Evolutionary conservation across 805 yeast genomes (phyloP), one percentile per base, ranked within the genome.

Genomic region (Candida pini): DNA sequence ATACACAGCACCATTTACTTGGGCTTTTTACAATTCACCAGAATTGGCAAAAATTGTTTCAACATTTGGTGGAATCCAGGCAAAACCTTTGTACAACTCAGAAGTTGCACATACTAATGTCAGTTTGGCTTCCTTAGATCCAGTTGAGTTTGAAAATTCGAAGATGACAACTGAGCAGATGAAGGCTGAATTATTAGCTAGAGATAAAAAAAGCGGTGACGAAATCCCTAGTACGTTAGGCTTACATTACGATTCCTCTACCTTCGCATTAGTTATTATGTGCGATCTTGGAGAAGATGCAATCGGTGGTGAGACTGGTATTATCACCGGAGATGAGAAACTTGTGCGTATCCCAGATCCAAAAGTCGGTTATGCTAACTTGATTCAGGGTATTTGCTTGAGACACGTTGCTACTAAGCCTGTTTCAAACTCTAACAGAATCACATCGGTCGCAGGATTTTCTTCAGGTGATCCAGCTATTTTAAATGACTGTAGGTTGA

Each of bases 51-150:
- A 68, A 35, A 62, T 73, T 34, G 51, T 74, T 30, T 57, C 64
- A 33, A 58, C 41, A 9, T 73, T 73, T 69, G 73, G 78, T 5
- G 72, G 71, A 1, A 66, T 67, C 21, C 71, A 68, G n/a, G 54
- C 69, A 38, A 64, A 64, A 34, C 52, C 63, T 12, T 57, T 68
- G 16, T 64, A 67, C 64, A 75, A 73, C 41, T 71, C 64, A 41
- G 79, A 74, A 48, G 58, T 71, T 31, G 76, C 70, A n/a, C 73
- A 69, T 35, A 58, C 66, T 18, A 75, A 75, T 49, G 54, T 69
- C 17, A 63, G 69, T 2, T 53, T 72, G 40, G 68, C 54, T n/a
- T 38, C 53, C 25, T 28, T 29, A 23, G 43, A 48, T 27, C 45
- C 41, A 8, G 42, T 40, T 25, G 54, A 49, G 13, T 26, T 36